Conservation (phyloP, 768 basidiomycete genomes). For the Rhizopogon vesiculosus region DNA sequence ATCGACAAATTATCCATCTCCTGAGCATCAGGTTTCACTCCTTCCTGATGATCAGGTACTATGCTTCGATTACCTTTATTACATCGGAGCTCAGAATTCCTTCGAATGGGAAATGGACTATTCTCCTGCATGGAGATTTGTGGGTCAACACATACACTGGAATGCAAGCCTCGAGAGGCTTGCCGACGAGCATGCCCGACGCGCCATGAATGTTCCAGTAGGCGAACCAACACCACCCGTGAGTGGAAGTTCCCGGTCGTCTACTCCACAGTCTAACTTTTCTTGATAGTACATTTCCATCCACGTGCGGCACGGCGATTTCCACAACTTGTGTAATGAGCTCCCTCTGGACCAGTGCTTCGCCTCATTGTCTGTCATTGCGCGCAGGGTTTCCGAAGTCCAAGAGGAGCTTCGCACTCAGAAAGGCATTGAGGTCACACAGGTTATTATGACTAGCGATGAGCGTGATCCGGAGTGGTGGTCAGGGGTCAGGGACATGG, state of each 20-base stretch:
- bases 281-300: conserved; percentile 47
- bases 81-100: conserved; percentile 38
- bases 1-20: conserved; percentile 12
- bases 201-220: conserved; percentile 34
- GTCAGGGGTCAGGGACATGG: conserved; percentile 41
- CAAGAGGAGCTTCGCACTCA: conserved; percentile 41
- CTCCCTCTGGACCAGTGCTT: conserved; percentile 42
- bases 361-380: conserved; percentile 49
- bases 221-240: conserved; percentile 43
- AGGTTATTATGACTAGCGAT: conserved; percentile 64
- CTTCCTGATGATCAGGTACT: conserved; percentile 21
- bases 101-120: conserved; percentile 54
- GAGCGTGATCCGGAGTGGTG: conserved; percentile 56
- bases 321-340: conserved; percentile 40
- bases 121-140: conserved; percentile 54
- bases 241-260: conserved; percentile 13
- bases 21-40: conserved; percentile 10
- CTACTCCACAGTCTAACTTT: not conserved
- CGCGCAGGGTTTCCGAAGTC: conserved; percentile 52
- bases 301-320: conserved; percentile 55
- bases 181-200: conserved; percentile 41
- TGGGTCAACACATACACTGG: conserved; percentile 51
- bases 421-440: conserved; percentile 41
- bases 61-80: conserved; percentile 23
- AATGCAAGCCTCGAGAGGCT: conserved; percentile 34